Evolutionary conservation across 1,139 yeast genomes (phyloP).

Genomic region (Magnusiomyces ingens): DNA sequence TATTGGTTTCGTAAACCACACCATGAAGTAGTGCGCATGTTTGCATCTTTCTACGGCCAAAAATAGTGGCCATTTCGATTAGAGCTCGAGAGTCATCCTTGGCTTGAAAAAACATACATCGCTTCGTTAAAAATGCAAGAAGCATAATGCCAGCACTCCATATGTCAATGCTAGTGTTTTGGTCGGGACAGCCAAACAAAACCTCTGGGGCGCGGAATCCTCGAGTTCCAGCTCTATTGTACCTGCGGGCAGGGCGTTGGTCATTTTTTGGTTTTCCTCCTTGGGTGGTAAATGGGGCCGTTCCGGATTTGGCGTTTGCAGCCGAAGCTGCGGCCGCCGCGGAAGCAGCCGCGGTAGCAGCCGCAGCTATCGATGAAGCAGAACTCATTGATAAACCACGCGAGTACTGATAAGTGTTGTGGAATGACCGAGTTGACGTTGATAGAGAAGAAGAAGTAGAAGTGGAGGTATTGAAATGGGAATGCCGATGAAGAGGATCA

Average conservation of each 20-base stretch:
- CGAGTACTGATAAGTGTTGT: not conserved
- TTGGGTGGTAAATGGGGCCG: constrained; percentile 16
- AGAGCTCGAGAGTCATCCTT: constrained; percentile 90
- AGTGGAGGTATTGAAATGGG: not conserved
- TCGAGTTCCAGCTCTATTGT: constrained; percentile 96
- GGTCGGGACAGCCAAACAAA: constrained; percentile 77
- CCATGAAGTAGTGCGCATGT: constrained; percentile 84
- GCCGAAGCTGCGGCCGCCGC: not conserved
- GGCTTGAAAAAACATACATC: constrained; percentile 84
- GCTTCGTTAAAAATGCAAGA: constrained; percentile 59
- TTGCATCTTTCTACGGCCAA: constrained; percentile 69
- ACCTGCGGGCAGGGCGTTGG: constrained; percentile 73
- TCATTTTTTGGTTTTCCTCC: constrained; percentile 34
- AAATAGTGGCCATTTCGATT: constrained; percentile 74
- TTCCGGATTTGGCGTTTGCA: constrained; percentile 8
- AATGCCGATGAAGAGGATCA: not conserved
- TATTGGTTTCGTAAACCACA: constrained; percentile 67
- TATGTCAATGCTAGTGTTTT: constrained; percentile 72
- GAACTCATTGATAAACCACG: not conserved
- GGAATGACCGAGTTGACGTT: not conserved
- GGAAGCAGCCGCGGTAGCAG: not conserved
- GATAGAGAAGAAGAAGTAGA: not conserved
- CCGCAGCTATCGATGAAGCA: not conserved
- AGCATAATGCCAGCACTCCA: constrained; percentile 93
- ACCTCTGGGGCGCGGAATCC: constrained; percentile 97